Conservation (phyloP, 2,329 filamentous ascomycete species). For the Emergomyces orientalis region DNA sequence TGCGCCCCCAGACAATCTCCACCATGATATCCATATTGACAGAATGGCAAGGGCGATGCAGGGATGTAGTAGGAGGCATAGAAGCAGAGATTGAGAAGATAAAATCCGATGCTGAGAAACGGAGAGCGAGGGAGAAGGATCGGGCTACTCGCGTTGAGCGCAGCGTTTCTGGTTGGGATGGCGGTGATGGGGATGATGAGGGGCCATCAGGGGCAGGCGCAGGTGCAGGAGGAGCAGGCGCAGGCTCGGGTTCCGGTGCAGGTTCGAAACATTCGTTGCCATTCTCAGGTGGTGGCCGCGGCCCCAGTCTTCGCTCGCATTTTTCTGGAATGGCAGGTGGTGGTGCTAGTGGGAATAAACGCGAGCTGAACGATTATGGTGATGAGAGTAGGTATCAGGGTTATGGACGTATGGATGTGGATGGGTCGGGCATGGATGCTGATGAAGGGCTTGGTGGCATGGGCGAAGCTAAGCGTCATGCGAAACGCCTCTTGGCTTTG, state of each 20-base stretch:
- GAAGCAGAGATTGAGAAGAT: conserved; percentile 65
- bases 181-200: conserved; percentile 14
- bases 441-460: conserved; percentile 23
- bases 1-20: conserved; percentile 62
- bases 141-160: conserved; percentile 43
- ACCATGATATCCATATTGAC: conserved; percentile 58
- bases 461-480: conserved; percentile 20
- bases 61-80: conserved; percentile 60
- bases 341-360: conserved; percentile 13
- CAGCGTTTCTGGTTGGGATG: conserved; percentile 37
- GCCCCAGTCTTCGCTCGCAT: conserved; percentile 4
- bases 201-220: conserved; percentile 19
- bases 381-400: conserved; percentile 11
- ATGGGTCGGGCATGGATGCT: conserved; percentile 31
- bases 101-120: conserved; percentile 47
- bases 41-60: conserved; percentile 72
- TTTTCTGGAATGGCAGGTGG: conserved; percentile 8
- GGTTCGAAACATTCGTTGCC: conserved; percentile 14
- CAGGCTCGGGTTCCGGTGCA: conserved; percentile 7
- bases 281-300: conserved; percentile 9
- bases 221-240: conserved; percentile 16
- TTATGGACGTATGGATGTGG: conserved; percentile 7
- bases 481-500: conserved; percentile 28
- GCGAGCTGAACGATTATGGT: conserved; percentile 15
- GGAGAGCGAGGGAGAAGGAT: conserved; percentile 43